These are phyloP conservation scores for Vitis cinerea DNA, from an alignment of 164 flowering plant genomes.

Conservation along the genomic window DNA sequence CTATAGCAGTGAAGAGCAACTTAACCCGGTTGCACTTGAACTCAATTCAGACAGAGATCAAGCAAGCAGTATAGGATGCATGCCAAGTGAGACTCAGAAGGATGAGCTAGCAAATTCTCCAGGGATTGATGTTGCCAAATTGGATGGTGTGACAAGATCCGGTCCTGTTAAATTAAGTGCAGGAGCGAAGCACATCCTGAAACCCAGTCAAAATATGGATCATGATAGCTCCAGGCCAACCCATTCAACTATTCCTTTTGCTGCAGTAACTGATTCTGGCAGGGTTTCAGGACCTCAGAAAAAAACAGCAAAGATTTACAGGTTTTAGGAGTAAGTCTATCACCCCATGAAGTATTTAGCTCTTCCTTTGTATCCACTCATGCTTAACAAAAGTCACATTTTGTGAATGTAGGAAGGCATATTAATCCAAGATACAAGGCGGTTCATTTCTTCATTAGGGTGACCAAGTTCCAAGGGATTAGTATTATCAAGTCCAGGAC, in stretches of 20 bases:
- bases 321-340: constrained; percentile 29
- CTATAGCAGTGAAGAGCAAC: not conserved
- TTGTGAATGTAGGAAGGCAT: constrained; percentile 4
- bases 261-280: constrained; percentile 16
- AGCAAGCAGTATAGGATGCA: constrained; percentile 11
- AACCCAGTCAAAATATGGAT: constrained; percentile 40
- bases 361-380: not conserved
- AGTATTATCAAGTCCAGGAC: not conserved
- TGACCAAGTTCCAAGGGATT: not conserved
- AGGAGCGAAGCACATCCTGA: constrained; percentile 62
- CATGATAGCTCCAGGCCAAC: constrained; percentile 31
- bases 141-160: constrained; percentile 25
- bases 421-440: not conserved
- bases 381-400: not conserved
- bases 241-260: constrained; percentile 44
- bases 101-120: constrained; percentile 4
- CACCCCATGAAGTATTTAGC: not conserved
- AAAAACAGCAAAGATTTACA: constrained; percentile 41
- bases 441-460: not conserved
- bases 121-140: constrained; percentile 16
- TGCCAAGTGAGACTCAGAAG: constrained; percentile 10
- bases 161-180: constrained; percentile 59
- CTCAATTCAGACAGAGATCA: constrained; percentile 18
- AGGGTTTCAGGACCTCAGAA: constrained; percentile 30
- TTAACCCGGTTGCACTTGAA: constrained; percentile 14